phyloP scores from a whole-genome alignment of 2,329 filamentous ascomycete genomes.

The Tolypocladium nubicola region DNA sequence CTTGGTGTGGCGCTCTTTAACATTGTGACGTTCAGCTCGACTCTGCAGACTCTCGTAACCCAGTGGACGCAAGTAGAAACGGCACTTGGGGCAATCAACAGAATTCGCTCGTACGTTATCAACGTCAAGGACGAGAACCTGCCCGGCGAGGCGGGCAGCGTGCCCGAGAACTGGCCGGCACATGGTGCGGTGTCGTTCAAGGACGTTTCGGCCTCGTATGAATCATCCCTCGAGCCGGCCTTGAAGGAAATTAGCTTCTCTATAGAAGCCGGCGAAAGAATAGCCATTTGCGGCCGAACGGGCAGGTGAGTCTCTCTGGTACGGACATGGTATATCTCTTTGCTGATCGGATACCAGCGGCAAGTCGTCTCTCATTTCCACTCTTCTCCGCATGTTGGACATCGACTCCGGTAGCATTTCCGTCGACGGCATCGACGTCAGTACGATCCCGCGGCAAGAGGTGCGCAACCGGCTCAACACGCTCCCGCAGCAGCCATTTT shows the following conservation, averaged over 20 bases:
- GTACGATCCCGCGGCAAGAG: constrained; percentile 9
- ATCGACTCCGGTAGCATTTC: constrained; percentile 26
- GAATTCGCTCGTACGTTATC: constrained; percentile 14
- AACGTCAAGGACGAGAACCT: constrained; percentile 12
- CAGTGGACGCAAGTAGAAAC: constrained; percentile 20
- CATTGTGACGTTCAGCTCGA: constrained; percentile 18
- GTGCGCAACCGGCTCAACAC: constrained; percentile 24
- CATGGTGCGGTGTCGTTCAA: constrained; percentile 13
- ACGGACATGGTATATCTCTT: background rate
- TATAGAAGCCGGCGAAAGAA: constrained; percentile 21
- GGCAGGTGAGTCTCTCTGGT: constrained; percentile 15
- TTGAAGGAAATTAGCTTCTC: constrained; percentile 17
- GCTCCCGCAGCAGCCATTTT: constrained; percentile 40
- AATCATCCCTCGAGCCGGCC: constrained; percentile 8
- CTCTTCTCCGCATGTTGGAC: constrained; percentile 37
- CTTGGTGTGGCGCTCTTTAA: constrained; percentile 16
- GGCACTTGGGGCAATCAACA: constrained; percentile 14
- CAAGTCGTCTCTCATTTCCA: constrained; percentile 25
- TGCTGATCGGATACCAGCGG: constrained; percentile 14
- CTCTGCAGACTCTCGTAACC: constrained; percentile 19
- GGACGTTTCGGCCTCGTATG: constrained; percentile 19
- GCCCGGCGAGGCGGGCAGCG: constrained; percentile 6
- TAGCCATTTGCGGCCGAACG: constrained; percentile 33
- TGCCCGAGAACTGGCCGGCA: constrained; percentile 14
- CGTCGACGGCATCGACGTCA: constrained; percentile 31